phyloP scores from a whole-genome alignment of 2,329 filamentous ascomycete genomes.

The Botryosphaeria dothidea region DNA sequence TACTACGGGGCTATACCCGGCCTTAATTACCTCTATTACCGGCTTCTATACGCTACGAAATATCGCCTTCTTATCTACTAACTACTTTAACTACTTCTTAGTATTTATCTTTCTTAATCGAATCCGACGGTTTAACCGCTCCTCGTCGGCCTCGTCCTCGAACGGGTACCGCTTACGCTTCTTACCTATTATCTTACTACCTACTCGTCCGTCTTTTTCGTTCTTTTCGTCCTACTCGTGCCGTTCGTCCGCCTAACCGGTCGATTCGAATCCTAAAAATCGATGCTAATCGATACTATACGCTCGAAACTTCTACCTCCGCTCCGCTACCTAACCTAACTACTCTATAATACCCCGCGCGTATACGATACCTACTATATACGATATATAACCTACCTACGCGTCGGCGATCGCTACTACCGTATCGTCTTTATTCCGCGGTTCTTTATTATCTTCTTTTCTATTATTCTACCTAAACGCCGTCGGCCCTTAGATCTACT shows the following conservation, averaged over 20 bases:
- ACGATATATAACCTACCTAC: constrained; percentile 20
- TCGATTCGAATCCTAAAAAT: constrained; percentile 22
- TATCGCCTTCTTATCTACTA: constrained; percentile 21
- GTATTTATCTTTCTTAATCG: constrained; percentile 20
- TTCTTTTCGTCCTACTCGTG: constrained; percentile 2
- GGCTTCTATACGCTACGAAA: constrained; percentile 26
- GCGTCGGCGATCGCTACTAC: constrained; percentile 17
- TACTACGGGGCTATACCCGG: constrained; percentile 24
- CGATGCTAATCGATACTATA: constrained; percentile 25
- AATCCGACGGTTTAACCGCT: background rate
- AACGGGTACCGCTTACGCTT: constrained; percentile 16
- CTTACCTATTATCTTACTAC: constrained; percentile 2
- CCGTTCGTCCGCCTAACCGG: constrained; percentile 7
- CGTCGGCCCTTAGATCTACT: constrained; percentile 18
- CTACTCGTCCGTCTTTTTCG: too few relatives aligned
- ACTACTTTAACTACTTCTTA: constrained; percentile 20
- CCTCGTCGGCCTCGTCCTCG: constrained; percentile 17
- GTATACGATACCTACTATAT: constrained; percentile 23
- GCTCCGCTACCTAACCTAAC: constrained; percentile 19
- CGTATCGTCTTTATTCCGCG: constrained; percentile 19
- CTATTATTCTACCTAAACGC: constrained; percentile 24
- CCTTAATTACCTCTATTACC: constrained; percentile 26
- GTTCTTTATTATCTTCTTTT: constrained; percentile 16
- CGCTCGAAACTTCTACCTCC: constrained; percentile 20
- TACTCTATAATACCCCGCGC: constrained; percentile 22